A percentile compares a stretch with the other conserved stretches of the same genome.
These are phyloP conservation scores for Leptographium flavum DNA, from an alignment of 2,329 filamentous ascomycete species.

Conservation along the genomic window DNA sequence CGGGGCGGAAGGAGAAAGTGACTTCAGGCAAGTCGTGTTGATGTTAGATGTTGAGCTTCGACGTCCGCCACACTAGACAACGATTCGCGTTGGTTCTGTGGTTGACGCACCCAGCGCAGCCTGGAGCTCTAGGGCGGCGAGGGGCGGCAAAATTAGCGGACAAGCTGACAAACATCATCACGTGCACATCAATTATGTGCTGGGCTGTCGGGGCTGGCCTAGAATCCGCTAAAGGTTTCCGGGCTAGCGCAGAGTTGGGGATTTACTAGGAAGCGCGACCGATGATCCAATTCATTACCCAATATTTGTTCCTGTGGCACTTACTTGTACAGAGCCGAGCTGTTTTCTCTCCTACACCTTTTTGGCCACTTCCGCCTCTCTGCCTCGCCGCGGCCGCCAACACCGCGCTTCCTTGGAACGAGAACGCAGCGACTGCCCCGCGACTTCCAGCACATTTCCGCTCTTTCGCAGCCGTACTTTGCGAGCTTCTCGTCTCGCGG, in stretches of 20 bases:
- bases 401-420: not conserved
- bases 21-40: not conserved
- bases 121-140: conserved; percentile 13
- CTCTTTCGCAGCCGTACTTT: too few species aligned
- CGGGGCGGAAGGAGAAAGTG: not conserved
- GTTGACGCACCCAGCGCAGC: conserved; percentile 20
- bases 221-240: not conserved
- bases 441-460: not conserved
- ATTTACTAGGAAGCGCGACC: not conserved
- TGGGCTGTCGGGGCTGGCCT: not conserved
- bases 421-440: not conserved
- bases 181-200: conserved; percentile 3
- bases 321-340: not conserved
- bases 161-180: not conserved
- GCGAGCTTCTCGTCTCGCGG: not conserved
- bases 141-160: conserved; percentile 11
- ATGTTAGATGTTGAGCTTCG: not conserved
- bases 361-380: not conserved
- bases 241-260: not conserved
- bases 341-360: not conserved
- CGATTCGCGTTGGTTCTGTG: not conserved
- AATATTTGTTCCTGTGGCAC: not conserved
- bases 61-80: not conserved
- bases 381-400: not conserved
- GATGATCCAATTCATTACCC: not conserved